Percentiles rank a stretch among this genome's conserved stretches.
Evolutionary conservation across 106 monocot species (phyloP).

Genomic region (Apostasia shenzhenica): DNA sequence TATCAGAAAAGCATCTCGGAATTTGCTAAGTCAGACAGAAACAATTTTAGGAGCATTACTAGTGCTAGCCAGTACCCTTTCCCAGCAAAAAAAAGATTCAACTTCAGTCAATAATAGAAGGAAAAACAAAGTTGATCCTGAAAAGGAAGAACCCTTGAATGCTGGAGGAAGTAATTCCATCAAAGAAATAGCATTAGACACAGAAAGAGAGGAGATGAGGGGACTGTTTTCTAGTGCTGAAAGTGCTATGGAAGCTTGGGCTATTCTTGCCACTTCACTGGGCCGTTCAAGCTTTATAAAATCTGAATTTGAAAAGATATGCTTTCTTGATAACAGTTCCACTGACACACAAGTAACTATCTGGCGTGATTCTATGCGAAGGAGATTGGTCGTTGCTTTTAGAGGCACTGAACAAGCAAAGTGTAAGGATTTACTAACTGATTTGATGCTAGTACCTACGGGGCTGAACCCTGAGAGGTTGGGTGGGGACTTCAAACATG

Average conservation of each 20-base stretch:
- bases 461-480: conserved; percentile 91
- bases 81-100: conserved; percentile 35
- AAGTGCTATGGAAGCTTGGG: conserved; percentile 99
- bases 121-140: conserved; percentile 12
- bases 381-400: conserved; percentile 80
- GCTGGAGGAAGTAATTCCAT: background rate
- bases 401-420: conserved; percentile 95
- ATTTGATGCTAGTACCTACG: conserved; percentile 79
- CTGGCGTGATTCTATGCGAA: conserved; percentile 75
- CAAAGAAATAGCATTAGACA: conserved; percentile 19
- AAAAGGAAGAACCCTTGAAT: conserved; percentile 12
- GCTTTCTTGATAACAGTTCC: conserved; percentile 88
- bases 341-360: conserved; percentile 97
- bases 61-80: conserved; percentile 42
- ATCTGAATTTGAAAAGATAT: conserved; percentile 95
- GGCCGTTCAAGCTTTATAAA: conserved; percentile 86
- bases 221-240: conserved; percentile 83
- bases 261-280: conserved; percentile 89
- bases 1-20: conserved; percentile 56
- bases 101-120: background rate
- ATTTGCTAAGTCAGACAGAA: conserved; percentile 77
- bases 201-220: conserved; percentile 47
- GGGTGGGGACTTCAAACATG: conserved; percentile 76
- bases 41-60: conserved; percentile 77
- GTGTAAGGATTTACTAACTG: conserved; percentile 93